Base-by-base conservation (phyloP, 2,329 filamentous ascomycete species). In the Penicillium sp. region DNA sequence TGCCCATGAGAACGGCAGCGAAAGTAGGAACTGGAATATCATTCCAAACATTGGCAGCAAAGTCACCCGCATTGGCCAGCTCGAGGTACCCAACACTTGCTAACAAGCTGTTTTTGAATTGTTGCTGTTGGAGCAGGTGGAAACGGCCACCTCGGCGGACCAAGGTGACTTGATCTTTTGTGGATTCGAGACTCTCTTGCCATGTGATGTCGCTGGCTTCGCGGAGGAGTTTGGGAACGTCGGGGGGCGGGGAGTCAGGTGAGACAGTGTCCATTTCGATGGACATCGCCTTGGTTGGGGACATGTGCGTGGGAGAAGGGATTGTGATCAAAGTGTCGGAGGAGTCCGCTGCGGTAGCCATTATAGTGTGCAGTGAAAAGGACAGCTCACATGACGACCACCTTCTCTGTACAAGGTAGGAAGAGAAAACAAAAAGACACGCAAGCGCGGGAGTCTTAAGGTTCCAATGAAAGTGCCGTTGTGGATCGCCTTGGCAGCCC, bases 41-140 rank as follows among this genome's bases (percentile, higher is more conserved):
- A 57, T 84, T 84, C 79, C 80, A 84, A 1, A 84, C 76, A 50
- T 84, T 84, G 51, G 82, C 82, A 0, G 81, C 80, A 50, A 84
- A 84, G 59, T 84, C 82, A 2, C 77, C 76, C 0, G 80, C 80
- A 60, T 84, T 84, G 49, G 79, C 79, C 2, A 83, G 71, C 55
- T 84, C 82, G 16, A 84, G 76, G 45, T 79, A 79, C 0, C 80
- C 82, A 1, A 82, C 72, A 11, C 72, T 65, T 0, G 65, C 61
- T 8, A 77, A 67, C 3, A 78, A 66, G 49, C 62, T 69, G 48
- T 72, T 72, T 21, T 60, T 60, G 40, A 69, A 68, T 56, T 71
- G 68, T 59, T 73, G 53, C 18, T 67, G 67, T 44, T 60, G 59
- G 8, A 61, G 39, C 3, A 68, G 57, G 9, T 46, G 59, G 34